Evolutionary conservation across 441 rosid genomes (phyloP), one percentile per base, ranked within the genome.

Genomic region (Populus hybrid): DNA sequence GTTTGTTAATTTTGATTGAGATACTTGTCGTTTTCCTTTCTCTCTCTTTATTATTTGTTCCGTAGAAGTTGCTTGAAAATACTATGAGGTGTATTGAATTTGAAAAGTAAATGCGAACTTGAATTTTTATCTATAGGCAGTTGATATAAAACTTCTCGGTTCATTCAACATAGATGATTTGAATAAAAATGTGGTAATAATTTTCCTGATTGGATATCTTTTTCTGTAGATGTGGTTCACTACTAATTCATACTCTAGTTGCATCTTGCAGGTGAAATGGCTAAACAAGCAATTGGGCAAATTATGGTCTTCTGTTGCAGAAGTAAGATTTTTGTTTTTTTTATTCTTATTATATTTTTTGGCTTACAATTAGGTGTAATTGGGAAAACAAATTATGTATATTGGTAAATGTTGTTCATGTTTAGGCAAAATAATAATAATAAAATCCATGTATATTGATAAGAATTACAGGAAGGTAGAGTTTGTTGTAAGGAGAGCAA

Each of bases 141-240:
- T 85, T 79, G 98, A 94, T 87, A 86, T 93, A 80, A 96, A 96
- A 81, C 89, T 94, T 77, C 93, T 96, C 42, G 94, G 92, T 32
- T 80, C 92, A 30, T 96, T 96, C 72, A 89, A 84, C 79, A 87
- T 96, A 85, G 98, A 96, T 59, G 98, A 93, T 86, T 84, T 96
- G 85, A 94, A 84, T 91, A 96, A 94, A 87, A 88, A 68, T 93
- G 98, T 4, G 96, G 99, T 28, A 96, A 94, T 78, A 94, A 91
- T 79, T 92, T 91, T 81, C 98, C 98, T 40, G 93, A 88, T 67
- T 94, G 99, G 99, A 93, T 96, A 79, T 94, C 98, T 6, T 96
- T 96, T 79, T 97, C 98, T 23, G 96, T 79, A 2, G n/a, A 63
- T 32, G 5, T 21, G 4, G 50, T 30, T 69, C 76, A 2, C 30